Percentiles rank a stretch among this genome's conserved stretches.
Evolutionary conservation across 306 rosid genomes (phyloP).

Genomic region (Medicago lupulina): DNA sequence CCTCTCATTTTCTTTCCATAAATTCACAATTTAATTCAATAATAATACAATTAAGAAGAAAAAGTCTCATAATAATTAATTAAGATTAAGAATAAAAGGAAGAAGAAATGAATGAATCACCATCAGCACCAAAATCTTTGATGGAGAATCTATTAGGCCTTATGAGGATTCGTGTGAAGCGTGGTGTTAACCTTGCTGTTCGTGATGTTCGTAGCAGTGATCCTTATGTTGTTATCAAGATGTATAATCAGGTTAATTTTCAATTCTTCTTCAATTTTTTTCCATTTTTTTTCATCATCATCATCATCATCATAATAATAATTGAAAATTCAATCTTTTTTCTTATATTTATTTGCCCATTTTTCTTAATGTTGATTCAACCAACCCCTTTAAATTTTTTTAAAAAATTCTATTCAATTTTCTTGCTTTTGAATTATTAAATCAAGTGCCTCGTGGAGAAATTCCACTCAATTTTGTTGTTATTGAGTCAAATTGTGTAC

Average conservation of each 20-base stretch:
- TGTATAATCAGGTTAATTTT: conserved; percentile 69
- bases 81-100: neutral
- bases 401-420: neutral
- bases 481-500: too few species aligned
- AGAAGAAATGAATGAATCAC: conserved; percentile 8
- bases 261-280: neutral
- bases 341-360: neutral
- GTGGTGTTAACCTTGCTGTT: conserved; percentile 95
- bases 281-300: too few species aligned
- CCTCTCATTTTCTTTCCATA: neutral
- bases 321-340: conserved; percentile 28
- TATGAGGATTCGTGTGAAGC: conserved; percentile 77
- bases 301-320: neutral
- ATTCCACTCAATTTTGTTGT: neutral
- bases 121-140: conserved; percentile 28
- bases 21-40: neutral
- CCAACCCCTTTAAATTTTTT: neutral
- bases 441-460: neutral
- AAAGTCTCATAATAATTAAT: neutral
- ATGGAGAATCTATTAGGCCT: conserved; percentile 85
- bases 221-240: conserved; percentile 80
- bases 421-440: too few species aligned
- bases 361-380: neutral
- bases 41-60: neutral
- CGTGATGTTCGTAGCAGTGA: conserved; percentile 97